Conservation (phyloP, 2,329 filamentous ascomycete genomes). For the Leptosphaerulina australis region DNA sequence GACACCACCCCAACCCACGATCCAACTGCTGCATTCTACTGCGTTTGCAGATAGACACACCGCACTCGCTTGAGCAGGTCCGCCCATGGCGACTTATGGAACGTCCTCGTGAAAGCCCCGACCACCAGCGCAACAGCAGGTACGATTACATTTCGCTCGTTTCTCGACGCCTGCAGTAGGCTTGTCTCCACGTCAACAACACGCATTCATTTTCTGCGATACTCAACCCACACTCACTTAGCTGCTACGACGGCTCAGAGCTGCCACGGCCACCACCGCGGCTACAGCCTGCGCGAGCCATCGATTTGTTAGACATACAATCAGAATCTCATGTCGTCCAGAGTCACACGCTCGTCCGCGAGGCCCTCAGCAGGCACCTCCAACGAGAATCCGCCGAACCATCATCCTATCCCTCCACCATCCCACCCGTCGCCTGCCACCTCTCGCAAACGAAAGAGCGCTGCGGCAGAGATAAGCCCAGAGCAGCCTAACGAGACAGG, state of each 20-base stretch:
- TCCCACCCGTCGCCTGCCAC: slow-evolving; percentile 55
- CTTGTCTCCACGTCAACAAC: slow-evolving; percentile 1
- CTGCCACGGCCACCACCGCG: slow-evolving; percentile 36
- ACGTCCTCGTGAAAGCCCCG: slow-evolving; percentile 36
- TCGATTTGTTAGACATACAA: slow-evolving; percentile 35
- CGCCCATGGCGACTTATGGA: slow-evolving; percentile 49
- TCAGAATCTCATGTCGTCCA: slow-evolving; percentile 85
- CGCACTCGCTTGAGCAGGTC: slow-evolving; percentile 43
- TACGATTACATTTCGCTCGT: slow-evolving; percentile 30
- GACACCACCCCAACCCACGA: slow-evolving; percentile 6
- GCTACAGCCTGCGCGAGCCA: slow-evolving; percentile 40
- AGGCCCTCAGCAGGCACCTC: slow-evolving; percentile 77
- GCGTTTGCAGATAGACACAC: slow-evolving; percentile 28
- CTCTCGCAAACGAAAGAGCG: slow-evolving; percentile 78
- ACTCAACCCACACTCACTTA: slow-evolving; percentile 26
- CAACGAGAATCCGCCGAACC: slow-evolving; percentile 48
- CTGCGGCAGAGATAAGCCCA: slow-evolving; percentile 52
- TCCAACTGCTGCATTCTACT: slow-evolving; percentile 14
- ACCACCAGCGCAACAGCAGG: slow-evolving; percentile 31
- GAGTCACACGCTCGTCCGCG: slow-evolving; percentile 93
- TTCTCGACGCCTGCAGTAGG: slow-evolving; percentile 20
- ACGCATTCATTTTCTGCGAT: slow-evolving; percentile 18
- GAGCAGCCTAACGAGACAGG: slow-evolving; percentile 55
- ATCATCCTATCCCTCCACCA: slow-evolving; percentile 51
- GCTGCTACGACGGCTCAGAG: slow-evolving; percentile 31